Evolutionary conservation across 345 rosid species (phyloP).

Genomic region (Eucalyptus fibrosa): DNA sequence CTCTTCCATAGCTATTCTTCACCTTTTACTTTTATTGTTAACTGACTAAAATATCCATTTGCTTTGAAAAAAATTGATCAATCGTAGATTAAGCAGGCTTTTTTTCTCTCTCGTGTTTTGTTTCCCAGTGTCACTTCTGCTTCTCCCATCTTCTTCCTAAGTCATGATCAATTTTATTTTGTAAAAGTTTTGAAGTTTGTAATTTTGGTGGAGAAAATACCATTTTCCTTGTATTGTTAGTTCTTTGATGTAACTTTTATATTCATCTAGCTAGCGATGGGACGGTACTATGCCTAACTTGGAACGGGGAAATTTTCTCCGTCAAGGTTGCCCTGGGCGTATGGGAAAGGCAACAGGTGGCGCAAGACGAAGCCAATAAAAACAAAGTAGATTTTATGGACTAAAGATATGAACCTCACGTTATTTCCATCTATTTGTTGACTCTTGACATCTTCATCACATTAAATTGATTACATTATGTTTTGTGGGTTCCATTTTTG

Average conservation of each 20-base stretch:
- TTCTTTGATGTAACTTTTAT: not conserved
- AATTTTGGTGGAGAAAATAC: not conserved
- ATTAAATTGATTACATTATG: too few relatives aligned
- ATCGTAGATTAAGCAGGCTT: not conserved
- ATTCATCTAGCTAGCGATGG: not conserved
- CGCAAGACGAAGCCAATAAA: not conserved
- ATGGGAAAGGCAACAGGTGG: not conserved
- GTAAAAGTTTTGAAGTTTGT: not conserved
- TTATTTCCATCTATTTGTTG: too few relatives aligned
- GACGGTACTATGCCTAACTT: not conserved
- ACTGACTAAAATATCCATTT: not conserved
- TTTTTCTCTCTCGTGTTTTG: not conserved
- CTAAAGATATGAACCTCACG: not conserved
- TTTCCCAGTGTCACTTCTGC: not conserved
- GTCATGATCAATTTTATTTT: not conserved
- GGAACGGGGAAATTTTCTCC: not conserved
- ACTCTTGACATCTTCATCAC: rapidly evolving
- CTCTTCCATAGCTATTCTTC: not conserved
- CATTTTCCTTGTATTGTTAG: not conserved
- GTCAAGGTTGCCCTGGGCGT: not conserved
- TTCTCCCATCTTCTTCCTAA: not conserved
- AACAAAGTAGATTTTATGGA: not conserved
- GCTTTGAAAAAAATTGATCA: not conserved
- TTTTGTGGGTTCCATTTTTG: too few relatives aligned
- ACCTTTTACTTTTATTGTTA: not conserved